Base-by-base conservation (phyloP, 2,329 filamentous ascomycete species). In the Cladosporium sp. region DNA sequence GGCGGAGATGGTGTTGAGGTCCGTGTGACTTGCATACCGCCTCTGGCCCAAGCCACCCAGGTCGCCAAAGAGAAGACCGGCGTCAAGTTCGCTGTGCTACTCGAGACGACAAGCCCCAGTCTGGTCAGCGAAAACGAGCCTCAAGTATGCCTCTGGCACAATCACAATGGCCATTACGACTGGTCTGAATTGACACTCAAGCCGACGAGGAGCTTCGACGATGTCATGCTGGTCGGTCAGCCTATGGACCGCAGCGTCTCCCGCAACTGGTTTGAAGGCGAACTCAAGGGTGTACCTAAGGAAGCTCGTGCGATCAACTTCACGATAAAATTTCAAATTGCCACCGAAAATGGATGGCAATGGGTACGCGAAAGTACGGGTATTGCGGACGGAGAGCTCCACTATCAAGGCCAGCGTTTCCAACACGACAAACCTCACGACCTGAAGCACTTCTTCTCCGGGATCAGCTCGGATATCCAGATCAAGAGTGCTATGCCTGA, bases 91-190 rank as follows among this genome's bases (percentile, higher is more conserved):
- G 84, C 80, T 0, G 84, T 86, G 6, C 69, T 91, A 10, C 51
- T 67, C 18, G 64, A 66, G 51, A 61, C 58, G 9, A 50, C 51
- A 11, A 51, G 56, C n/a, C 49, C 77, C 78, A 43, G 45, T 13
- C 19, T 56, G 35, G 35, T 58, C 8, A 74, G 75, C 7, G 71
- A 79, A 13, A 73, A 81, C 56, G 63, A 75, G 16, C 93, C 87
- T 85, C 79, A 93, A 60, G 80, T 89, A 32, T 80, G 81, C 13
- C 70, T 95, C 7, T 95, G 89, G 88, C 82, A 88, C 57, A 83
- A 86, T 60, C 78, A 80, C 48, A 66, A 72, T 22, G 74, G 67
- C 34, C 75, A 59, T 75, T 78, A 82, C 56, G 70, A 69, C 72
- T 91, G 75, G 79, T 72, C 64, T 5, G 78, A 85, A 18, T 73